Percentiles rank a stretch among this genome's conserved stretches.
These are phyloP conservation scores for Cubamyces lactineus DNA, from an alignment of 768 basidiomycete species.

Conservation along the genomic window DNA sequence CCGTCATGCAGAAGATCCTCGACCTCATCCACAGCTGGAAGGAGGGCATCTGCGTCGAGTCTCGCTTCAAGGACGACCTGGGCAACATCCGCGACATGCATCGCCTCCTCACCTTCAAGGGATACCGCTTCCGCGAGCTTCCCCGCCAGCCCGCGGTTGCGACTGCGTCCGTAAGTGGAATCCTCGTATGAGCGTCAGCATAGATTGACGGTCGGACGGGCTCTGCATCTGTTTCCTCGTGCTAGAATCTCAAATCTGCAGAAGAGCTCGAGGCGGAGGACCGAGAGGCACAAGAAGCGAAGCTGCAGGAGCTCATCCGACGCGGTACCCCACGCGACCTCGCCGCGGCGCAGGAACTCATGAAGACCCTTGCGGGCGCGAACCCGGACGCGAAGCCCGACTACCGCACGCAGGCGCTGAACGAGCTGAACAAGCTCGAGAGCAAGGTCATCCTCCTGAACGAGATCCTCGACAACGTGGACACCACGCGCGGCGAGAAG, in stretches of 20 bases:
- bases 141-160: conserved; percentile 39
- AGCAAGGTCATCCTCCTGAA: conserved; percentile 94
- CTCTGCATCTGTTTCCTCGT: not conserved
- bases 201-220: not conserved
- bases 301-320: conserved; percentile 97
- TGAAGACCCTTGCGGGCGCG: conserved; percentile 94
- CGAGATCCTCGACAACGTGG: conserved; percentile 95
- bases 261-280: conserved; percentile 97
- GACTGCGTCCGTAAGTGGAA: conserved; percentile 46
- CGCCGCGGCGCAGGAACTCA: conserved; percentile 93
- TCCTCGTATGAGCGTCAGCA: not conserved
- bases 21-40: conserved; percentile 95
- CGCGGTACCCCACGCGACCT: conserved; percentile 95
- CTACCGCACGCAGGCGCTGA: conserved; percentile 86
- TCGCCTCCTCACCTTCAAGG: conserved; percentile 90
- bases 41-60: conserved; percentile 85
- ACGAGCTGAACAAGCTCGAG: conserved; percentile 92
- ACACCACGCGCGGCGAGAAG: conserved; percentile 67
- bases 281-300: conserved; percentile 91
- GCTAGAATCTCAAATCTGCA: conserved; percentile 87
- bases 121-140: conserved; percentile 73
- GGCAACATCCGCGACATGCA: conserved; percentile 99
- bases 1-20: conserved; percentile 92
- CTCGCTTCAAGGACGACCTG: conserved; percentile 94
- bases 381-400: conserved; percentile 95